A percentile compares a stretch with the other conserved stretches of the same genome.
Conservation (phyloP, 768 basidiomycete genomes). For the Mycena galericulata region DNA sequence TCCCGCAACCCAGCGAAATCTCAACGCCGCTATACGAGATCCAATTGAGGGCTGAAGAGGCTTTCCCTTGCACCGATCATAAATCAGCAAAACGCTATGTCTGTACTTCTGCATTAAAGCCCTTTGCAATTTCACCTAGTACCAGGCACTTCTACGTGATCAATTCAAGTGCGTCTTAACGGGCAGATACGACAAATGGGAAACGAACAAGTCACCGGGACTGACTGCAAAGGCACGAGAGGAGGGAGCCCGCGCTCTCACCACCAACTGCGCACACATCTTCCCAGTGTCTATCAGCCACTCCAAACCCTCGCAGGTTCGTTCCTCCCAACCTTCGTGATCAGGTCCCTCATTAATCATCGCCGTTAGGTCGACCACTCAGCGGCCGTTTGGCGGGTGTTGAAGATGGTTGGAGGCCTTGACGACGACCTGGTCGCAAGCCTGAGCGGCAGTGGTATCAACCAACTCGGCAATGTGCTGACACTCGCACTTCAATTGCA, state of each 20-base stretch:
- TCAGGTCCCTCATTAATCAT: not conserved
- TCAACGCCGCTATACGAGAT: not conserved
- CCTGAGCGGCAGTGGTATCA: not conserved
- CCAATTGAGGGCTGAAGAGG: not conserved
- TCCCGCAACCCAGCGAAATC: not conserved
- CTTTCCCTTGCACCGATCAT: not conserved
- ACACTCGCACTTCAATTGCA: not conserved
- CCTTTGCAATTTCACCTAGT: not conserved
- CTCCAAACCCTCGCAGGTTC: not conserved
- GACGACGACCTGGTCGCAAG: not conserved
- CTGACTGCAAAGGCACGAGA: not conserved
- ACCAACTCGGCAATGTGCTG: not conserved
- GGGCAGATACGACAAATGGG: not conserved
- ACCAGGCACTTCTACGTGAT: not conserved
- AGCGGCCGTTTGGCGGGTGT: not conserved
- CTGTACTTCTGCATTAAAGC: not conserved
- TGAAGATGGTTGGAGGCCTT: not conserved
- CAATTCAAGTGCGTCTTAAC: not conserved
- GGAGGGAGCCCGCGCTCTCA: not conserved
- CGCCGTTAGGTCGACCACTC: not conserved
- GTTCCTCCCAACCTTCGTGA: not conserved
- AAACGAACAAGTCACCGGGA: not conserved
- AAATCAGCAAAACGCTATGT: not conserved
- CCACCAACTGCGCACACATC: not conserved
- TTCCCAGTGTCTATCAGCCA: not conserved